Evolutionary conservation across 2,329 filamentous ascomycete species (phyloP).

Genomic region (Teratosphaeria gauchensis): DNA sequence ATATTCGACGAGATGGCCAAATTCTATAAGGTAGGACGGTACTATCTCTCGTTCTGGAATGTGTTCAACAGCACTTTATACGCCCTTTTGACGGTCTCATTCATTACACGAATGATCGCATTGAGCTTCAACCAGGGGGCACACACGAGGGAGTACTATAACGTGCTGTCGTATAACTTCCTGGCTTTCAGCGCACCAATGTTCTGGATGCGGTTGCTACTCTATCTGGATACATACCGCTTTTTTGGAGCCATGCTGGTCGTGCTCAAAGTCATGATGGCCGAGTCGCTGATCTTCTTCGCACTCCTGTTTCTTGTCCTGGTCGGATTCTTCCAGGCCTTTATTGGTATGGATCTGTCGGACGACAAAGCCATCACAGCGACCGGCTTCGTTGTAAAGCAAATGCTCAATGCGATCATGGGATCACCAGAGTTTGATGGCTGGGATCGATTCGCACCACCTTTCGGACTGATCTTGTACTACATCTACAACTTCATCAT

Average conservation of each 20-base stretch:
- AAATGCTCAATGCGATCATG: slow-evolving; percentile 86
- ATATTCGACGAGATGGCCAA: slow-evolving; percentile 81
- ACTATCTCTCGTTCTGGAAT: slow-evolving; percentile 91
- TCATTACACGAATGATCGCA: slow-evolving; percentile 70
- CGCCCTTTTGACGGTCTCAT: slow-evolving; percentile 63
- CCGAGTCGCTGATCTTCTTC: slow-evolving; percentile 84
- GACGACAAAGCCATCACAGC: slow-evolving; percentile 60
- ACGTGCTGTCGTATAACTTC: slow-evolving; percentile 84
- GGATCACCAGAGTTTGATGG: slow-evolving; percentile 58
- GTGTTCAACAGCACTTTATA: slow-evolving; percentile 86
- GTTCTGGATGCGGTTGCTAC: slow-evolving; percentile 88
- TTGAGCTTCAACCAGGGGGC: slow-evolving; percentile 49
- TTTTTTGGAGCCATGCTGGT: slow-evolving; percentile 99
- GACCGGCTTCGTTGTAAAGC: slow-evolving; percentile 62
- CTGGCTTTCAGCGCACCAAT: slow-evolving; percentile 86
- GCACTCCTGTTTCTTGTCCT: slow-evolving; percentile 77
- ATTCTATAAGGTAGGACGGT: slow-evolving; percentile 85
- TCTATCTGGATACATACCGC: slow-evolving; percentile 85
- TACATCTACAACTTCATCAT: slow-evolving; percentile 97
- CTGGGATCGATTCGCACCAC: slow-evolving; percentile 83
- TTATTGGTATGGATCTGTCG: slow-evolving; percentile 79
- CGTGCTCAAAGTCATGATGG: slow-evolving; percentile 66
- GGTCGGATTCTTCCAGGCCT: slow-evolving; percentile 82
- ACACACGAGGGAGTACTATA: slow-evolving; percentile 48
- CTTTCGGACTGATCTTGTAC: slow-evolving; percentile 90